Base-by-base conservation (phyloP, 2,329 filamentous ascomycete genomes). In the Fusarium aywerte region DNA sequence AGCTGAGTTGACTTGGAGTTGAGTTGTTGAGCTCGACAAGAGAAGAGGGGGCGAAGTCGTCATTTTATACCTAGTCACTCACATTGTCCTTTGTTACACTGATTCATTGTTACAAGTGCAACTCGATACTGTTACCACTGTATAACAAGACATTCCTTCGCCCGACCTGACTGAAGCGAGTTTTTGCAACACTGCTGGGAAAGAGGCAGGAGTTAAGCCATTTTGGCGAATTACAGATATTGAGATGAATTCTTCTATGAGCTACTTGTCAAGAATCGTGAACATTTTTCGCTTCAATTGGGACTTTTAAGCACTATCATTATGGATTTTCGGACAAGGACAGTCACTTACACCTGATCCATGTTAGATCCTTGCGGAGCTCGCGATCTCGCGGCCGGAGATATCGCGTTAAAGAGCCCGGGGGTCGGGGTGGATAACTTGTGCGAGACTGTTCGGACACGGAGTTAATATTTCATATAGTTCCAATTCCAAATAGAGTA, bases 311-410 rank as follows among this genome's bases (percentile, higher is more conserved):
- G 6, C 6, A 16, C 5, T 16, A 9, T 31, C 7, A 39, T 40
- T 39, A 45, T 55, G 18, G n/a, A 55, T 39, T 2, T n/a, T n/a
- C 13, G 21, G 13, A 29, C 10, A 47, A n/a, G 31, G 15, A 15
- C 45, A 20, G 10, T 20, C 21, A 49, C 29, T 35, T 53, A 31
- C 21, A 33, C 29, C 27, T 7, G 38, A 11, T 25, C 18, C 12
- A 31, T 23, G 20, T 20, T 20, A 20, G 50, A 35, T n/a, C 13
- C 40, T 13, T 48, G 52, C 66, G 65, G 65, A 52, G 58, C 62
- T 68, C 57, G 63, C 44, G 63, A 53, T 64, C 58, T 67, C 63
- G 56, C 43, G 52, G 52, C 65, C 57, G 52, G 61, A 50, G 49
- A 54, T 58, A 61, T 44, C 21, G 33, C 42, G 18, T 54, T 32